Percentiles rank a stretch among this genome's conserved stretches.
Conservation (phyloP, 208 protist genomes). For the Plasmodiophora brassicae region DNA sequence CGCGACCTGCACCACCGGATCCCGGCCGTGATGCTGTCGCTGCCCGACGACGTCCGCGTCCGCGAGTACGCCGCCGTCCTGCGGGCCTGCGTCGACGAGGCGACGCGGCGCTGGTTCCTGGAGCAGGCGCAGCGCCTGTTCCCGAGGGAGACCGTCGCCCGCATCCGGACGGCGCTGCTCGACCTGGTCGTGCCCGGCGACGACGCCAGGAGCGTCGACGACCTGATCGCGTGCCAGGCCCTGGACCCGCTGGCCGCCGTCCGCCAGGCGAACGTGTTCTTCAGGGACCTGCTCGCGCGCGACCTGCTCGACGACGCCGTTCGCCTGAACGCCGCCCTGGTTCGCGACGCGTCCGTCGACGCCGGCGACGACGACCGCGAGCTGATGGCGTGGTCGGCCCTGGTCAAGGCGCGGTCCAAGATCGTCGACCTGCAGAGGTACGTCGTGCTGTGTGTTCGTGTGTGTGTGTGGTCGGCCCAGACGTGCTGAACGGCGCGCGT, state of each 20-base stretch:
- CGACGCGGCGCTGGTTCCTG: neutral
- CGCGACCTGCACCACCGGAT: neutral
- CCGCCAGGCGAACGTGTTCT: constrained; percentile 16
- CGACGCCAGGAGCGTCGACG: neutral
- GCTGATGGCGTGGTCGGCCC: neutral
- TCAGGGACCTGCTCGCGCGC: neutral
- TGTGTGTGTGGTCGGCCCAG: too few relatives aligned
- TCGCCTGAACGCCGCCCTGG: neutral
- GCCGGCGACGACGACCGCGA: neutral
- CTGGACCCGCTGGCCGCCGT: neutral
- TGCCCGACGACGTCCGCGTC: neutral
- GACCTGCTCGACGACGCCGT: constrained; percentile 25
- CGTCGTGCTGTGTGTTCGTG: too few relatives aligned
- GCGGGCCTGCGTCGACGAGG: neutral
- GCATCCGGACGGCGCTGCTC: neutral
- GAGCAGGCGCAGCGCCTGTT: neutral
- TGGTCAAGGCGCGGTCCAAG: neutral
- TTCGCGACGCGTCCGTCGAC: neutral
- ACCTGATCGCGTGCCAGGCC: neutral
- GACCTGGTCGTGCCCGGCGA: neutral
- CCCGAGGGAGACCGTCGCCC: neutral
- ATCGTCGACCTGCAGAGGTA: neutral
- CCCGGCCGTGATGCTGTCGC: neutral
- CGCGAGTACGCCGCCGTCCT: constrained; percentile 3
- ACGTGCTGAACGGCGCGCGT: neutral